Evolutionary conservation across 805 yeast genomes (phyloP), one percentile per base, ranked within the genome.

Genomic region (Ogataea nitratoaversa): DNA sequence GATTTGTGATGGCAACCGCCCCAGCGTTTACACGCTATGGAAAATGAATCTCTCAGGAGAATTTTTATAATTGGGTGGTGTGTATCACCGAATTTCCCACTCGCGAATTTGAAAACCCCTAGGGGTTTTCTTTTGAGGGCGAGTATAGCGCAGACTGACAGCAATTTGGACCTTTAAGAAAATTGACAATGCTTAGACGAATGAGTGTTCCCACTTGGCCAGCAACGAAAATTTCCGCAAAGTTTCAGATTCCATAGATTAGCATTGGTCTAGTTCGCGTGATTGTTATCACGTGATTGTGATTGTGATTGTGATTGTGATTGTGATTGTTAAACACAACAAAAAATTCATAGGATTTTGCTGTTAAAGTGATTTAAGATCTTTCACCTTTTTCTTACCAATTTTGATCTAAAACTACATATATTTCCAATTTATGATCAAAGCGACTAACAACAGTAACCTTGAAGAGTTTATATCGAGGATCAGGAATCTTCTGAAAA

Each of bases 11-110:
- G 66, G 62, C 60, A 41, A 41, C 53, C 55, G 65, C 65, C 66
- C 66, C 62, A 42, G 66, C 67, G 66, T 52, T 59, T 59, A 38
- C 66, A 52, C 67, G 66, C 66, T 54, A 16, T 37, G 65, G 66
- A 29, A 14, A 16, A 29, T 51, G 40, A 25, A 3, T 52, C 65
- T 60, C 65, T 59, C 65, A 57, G 37, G 65, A 60, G 65, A 53
- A 57, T 37, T 42, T 46, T 41, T 16, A 11, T 8, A 16, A 30
- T 36, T 23, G 50, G 56, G 57, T 44, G 54, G 60, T 44, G 62
- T 40, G 50, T 44, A 52, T 61, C 67, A 63, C 67, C 67, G 67
- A 63, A 63, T 63, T 63, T 63, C 67, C 67, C 67, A 62, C 67
- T 62, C 66, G 65, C 63, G 27, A 37, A 22, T 5, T n/a, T 16